phyloP scores from a whole-genome alignment of 139 green algal species.

The Chlamydomonas asymmetrica region DNA sequence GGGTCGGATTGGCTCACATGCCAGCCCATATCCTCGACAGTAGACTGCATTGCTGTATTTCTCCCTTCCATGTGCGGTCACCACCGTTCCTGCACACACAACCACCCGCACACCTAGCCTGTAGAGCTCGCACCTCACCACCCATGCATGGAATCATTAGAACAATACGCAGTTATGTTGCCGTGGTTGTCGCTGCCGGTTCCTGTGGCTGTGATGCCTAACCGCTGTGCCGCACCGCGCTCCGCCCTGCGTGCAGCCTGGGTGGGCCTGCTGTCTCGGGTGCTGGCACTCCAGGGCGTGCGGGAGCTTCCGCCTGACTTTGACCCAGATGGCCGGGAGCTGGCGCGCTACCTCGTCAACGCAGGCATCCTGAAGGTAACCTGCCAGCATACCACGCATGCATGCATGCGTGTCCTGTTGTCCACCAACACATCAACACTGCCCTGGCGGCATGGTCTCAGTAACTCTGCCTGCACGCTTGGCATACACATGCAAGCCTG shows the following conservation, averaged over 20 bases:
- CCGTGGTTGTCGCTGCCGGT: background rate
- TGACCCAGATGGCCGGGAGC: conserved; percentile 20
- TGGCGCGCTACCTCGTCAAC: conserved; percentile 17
- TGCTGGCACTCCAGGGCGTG: conserved; percentile 14
- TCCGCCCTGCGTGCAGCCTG: background rate
- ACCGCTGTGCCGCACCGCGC: background rate
- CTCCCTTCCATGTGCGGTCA: too few relatives aligned
- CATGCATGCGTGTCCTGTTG: background rate
- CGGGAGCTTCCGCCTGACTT: conserved; percentile 11
- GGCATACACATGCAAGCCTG: background rate
- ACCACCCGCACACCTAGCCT: background rate
- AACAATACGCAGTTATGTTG: background rate
- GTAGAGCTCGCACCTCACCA: background rate
- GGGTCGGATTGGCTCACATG: too few relatives aligned
- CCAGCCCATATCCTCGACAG: too few relatives aligned
- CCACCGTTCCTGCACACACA: background rate
- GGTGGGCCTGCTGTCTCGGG: background rate
- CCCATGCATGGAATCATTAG: background rate
- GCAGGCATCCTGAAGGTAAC: conserved; percentile 16
- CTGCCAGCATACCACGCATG: background rate
- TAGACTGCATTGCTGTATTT: too few relatives aligned
- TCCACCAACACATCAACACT: background rate
- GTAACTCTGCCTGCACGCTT: background rate
- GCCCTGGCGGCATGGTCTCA: background rate
- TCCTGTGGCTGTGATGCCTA: background rate